Base-by-base conservation (phyloP, 345 rosid species). In the Odontarrhena argentea region DNA sequence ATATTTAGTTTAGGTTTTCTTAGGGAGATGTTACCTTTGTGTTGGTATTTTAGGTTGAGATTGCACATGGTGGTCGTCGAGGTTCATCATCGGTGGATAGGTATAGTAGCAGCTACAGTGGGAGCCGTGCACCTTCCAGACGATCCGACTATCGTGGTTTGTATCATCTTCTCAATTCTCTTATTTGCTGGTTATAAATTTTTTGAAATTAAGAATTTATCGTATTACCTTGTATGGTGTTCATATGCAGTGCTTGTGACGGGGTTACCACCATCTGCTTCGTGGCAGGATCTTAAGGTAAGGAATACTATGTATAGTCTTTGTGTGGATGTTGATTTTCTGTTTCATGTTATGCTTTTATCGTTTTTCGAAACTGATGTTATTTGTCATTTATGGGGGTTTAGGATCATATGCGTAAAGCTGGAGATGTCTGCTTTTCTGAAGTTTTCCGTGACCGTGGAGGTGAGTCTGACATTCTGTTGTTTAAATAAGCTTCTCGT, bases 281-380 rank as follows among this genome's bases (percentile, higher is more conserved):
- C 99, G 25, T 94, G 99, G 99, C 97, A 94, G 75, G 99, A 94
- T 76, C 88, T 91, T n/a, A 94, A 94, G 91, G 99, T 94, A 53
- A 74, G 9, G 26, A 8, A 0, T 45, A 52, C 14, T 18, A n/a
- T n/a, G 5, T 18, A 6, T 46, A 8, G 6, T 35, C 32, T n/a
- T 40, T 24, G 13, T 65, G 4, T 44, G 5, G n/a, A 37, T 41
- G 35, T 30, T 25, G 44, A 0, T 55, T 60, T 28, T 46, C 10
- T 68, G 1, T 24, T 36, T 42, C 13, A 14, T 42, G n/a, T 35
- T 65, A 3, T 6, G 13, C 14, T 8, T 18, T 43, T 3, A 7
- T 1, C 37, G 4, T 36, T 4, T 46, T 22, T 11, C n/a, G 37
- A 36, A 2, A 28, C 48, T 41, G 2, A 25, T 62, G 4, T 24